Conservation (phyloP, 306 rosid genomes). For the cucumber (Cucumis sativus) region DNA sequence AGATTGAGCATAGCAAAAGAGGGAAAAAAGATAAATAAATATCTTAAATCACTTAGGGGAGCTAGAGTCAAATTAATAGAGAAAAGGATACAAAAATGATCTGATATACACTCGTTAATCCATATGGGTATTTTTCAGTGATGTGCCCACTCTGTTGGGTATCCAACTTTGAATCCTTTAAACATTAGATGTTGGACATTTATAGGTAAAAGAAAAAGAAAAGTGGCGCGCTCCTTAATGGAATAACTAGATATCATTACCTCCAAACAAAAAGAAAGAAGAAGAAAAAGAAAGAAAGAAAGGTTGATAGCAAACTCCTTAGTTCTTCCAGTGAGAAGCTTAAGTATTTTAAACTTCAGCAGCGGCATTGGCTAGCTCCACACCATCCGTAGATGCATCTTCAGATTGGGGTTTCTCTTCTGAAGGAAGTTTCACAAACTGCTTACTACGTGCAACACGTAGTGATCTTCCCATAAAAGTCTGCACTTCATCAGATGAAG, state of each 20-base stretch:
- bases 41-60: background rate
- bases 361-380: constrained; percentile 23
- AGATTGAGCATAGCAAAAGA: background rate
- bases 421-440: constrained; percentile 39
- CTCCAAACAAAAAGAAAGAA: background rate
- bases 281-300: background rate
- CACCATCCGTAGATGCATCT: constrained; percentile 28
- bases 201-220: background rate
- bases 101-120: background rate
- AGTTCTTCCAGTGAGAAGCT: background rate
- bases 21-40: background rate
- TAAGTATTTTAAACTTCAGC: constrained; percentile 9
- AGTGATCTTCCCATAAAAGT: constrained; percentile 64
- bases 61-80: background rate
- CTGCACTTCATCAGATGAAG: constrained; percentile 27
- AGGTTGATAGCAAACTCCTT: constrained; percentile 1
- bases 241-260: background rate
- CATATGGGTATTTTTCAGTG: background rate
- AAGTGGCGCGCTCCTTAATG: background rate
- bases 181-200: background rate
- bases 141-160: background rate
- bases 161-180: constrained; percentile 3
- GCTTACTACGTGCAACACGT: constrained; percentile 54
- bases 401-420: constrained; percentile 24
- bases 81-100: background rate